Percentiles rank a stretch among this genome's conserved stretches.
These are phyloP conservation scores for Aspergillus transmontanensis DNA, from an alignment of 2,329 filamentous ascomycete species.

Conservation along the genomic window DNA sequence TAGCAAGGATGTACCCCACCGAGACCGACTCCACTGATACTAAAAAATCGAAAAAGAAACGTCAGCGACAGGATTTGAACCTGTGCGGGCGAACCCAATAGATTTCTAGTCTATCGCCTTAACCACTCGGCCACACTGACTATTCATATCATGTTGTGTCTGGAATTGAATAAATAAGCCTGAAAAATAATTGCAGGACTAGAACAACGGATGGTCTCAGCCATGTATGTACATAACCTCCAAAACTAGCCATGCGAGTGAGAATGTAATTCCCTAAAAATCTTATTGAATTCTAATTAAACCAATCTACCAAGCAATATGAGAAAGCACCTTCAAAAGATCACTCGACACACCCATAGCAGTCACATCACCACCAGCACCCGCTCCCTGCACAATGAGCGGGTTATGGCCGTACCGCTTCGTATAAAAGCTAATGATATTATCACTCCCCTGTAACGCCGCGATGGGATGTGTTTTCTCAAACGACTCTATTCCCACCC, in stretches of 20 bases:
- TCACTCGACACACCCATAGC: not conserved
- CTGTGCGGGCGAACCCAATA: not conserved
- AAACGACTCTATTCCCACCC: not conserved
- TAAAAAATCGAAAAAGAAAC: not conserved
- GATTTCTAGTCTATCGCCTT: not conserved
- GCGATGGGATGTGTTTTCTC: not conserved
- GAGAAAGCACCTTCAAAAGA: not conserved
- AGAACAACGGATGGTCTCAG: too few species aligned
- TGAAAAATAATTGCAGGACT: rapidly evolving
- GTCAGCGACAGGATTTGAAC: not conserved
- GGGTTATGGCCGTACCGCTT: not conserved
- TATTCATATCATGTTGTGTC: rapidly evolving
- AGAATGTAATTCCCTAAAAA: too few species aligned
- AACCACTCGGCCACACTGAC: not conserved
- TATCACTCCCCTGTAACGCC: not conserved
- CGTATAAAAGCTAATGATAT: not conserved
- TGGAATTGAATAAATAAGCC: rapidly evolving
- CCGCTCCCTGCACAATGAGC: not conserved
- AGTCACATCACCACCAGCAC: not conserved
- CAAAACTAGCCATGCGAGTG: too few species aligned
- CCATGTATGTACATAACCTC: too few species aligned
- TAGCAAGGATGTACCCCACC: not conserved
- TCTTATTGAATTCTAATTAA: not conserved
- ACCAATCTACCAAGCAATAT: not conserved
- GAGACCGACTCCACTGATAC: too few species aligned